Evolutionary conservation across 345 rosid species (phyloP), one percentile per base, ranked within the genome.

Genomic region (Garcia nutans): DNA sequence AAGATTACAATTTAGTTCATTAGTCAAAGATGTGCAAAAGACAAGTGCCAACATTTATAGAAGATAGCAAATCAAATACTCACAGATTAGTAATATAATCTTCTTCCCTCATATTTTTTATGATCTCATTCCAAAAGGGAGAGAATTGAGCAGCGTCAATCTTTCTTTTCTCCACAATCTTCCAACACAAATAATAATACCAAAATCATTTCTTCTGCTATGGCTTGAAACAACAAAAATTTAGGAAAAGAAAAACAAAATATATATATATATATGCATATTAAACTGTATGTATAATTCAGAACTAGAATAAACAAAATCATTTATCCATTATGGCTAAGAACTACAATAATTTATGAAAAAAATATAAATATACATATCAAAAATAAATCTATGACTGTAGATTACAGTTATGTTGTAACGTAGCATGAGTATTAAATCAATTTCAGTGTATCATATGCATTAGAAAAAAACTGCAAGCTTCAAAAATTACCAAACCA

Each of bases 71-170:
- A 59, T 78, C 22, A 42, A 75, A 71, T 33, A 84, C 99, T 91
- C 82, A 95, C 99, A 85, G 82, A 79, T 85, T 86, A 73, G 93
- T 85, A 73, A 96, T 76, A 78, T 93, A 93, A 86, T 96, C 99
- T 82, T 96, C 99, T 79, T 93, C 99, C 72, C 99, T 89, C 16
- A 96, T 87, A 82, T 84, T 88, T 84, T 83, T 89, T 20, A 96
- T 74, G 76, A 96, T 93, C 84, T 96, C 96, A 84, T 96, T 96
- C 99, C 98, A 96, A 84, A 89, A 93, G 61, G 98, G 98, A 78
- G 97, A 85, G 81, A 96, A 96, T 74, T 79, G 91, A 72, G 93
- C 87, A 80, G 99, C 99, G 85, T 90, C 91, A 67, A 87, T 75
- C 85, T 92, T 93, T 77, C 77, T 84, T 82, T 84, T 80, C 82